phyloP scores from a whole-genome alignment of 352 stramenopile species.

The Pythium utonaiense region DNA sequence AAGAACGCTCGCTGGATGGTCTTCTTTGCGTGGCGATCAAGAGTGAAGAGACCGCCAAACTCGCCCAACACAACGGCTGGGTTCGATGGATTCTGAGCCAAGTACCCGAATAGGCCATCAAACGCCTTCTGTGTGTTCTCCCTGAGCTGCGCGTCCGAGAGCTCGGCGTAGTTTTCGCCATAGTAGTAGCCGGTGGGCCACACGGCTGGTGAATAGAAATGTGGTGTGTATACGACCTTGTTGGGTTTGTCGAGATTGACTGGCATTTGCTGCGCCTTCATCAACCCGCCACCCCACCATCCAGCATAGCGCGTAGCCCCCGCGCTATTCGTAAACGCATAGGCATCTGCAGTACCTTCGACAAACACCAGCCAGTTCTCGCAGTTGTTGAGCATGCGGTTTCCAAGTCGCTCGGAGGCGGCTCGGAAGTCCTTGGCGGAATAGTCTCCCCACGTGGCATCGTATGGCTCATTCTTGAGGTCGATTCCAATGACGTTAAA shows the following conservation, averaged over 20 bases:
- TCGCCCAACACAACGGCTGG: conserved; percentile 57
- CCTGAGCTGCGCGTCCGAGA: conserved; percentile 20
- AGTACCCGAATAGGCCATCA: conserved; percentile 24
- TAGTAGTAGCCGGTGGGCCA: conserved; percentile 60
- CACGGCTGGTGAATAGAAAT: conserved; percentile 66
- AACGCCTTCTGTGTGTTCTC: conserved; percentile 17
- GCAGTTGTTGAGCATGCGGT: conserved; percentile 64
- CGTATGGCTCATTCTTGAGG: conserved; percentile 62
- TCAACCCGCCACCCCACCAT: conserved; percentile 58
- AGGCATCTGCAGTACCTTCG: conserved; percentile 45
- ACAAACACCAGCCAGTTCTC: conserved; percentile 75
- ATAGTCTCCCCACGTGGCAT: conserved; percentile 54
- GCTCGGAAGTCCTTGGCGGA: conserved; percentile 44
- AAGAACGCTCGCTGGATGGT: conserved; percentile 50
- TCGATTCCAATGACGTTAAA: conserved; percentile 75
- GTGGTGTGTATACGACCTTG: conserved; percentile 74
- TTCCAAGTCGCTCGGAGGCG: conserved; percentile 40
- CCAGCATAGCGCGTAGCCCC: conserved; percentile 48
- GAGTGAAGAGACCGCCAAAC: conserved; percentile 60
- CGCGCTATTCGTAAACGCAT: conserved; percentile 32
- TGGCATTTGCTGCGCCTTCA: conserved; percentile 34
- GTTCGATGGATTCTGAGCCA: conserved; percentile 22
- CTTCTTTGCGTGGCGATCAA: conserved; percentile 43
- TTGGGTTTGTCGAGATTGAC: conserved; percentile 39
- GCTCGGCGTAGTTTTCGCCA: conserved; percentile 42